These are phyloP conservation scores for Fusarium virguliforme DNA, from an alignment of 2,329 filamentous ascomycete species.

Conservation along the genomic window DNA sequence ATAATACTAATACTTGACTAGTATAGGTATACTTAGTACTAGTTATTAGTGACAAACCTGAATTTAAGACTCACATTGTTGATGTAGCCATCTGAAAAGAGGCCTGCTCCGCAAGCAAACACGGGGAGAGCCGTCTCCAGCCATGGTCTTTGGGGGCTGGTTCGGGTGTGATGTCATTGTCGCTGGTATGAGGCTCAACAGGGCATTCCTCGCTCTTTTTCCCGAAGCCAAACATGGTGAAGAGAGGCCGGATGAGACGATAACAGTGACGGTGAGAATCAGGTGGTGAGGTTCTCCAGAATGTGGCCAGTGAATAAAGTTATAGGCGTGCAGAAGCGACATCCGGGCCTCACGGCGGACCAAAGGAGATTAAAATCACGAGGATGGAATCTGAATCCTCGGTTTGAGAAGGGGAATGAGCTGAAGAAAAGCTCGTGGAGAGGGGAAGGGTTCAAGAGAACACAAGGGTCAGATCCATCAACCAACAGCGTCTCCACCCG, in stretches of 20 bases:
- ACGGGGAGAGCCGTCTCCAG: constrained; percentile 70
- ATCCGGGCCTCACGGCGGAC: not conserved
- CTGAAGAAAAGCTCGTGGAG: constrained; percentile 1
- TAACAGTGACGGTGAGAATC: not conserved
- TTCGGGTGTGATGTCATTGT: constrained; percentile 20
- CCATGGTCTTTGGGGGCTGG: constrained; percentile 37
- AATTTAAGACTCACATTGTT: constrained; percentile 75
- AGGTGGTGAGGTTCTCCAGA: not conserved
- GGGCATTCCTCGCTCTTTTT: constrained; percentile 35
- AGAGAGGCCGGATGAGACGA: not conserved
- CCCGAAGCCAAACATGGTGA: constrained; percentile 42
- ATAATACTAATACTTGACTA: no score
- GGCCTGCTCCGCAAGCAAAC: constrained; percentile 89
- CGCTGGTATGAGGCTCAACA: constrained; percentile 19
- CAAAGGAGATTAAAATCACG: not conserved
- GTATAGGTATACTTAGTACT: no score
- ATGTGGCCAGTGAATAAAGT: not conserved
- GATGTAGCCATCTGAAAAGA: constrained; percentile 94
- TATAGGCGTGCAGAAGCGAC: constrained; percentile 6
- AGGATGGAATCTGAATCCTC: not conserved
- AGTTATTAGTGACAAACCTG: no score
- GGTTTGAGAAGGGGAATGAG: not conserved
- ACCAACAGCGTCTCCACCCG: constrained; percentile 7
- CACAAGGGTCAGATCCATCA: constrained; percentile 12
- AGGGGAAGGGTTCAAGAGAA: constrained; percentile 2